Evolutionary conservation across 164 flowering plant genomes (phyloP), one percentile per base, ranked within the genome.

Genomic region (Tetracentron sinense): DNA sequence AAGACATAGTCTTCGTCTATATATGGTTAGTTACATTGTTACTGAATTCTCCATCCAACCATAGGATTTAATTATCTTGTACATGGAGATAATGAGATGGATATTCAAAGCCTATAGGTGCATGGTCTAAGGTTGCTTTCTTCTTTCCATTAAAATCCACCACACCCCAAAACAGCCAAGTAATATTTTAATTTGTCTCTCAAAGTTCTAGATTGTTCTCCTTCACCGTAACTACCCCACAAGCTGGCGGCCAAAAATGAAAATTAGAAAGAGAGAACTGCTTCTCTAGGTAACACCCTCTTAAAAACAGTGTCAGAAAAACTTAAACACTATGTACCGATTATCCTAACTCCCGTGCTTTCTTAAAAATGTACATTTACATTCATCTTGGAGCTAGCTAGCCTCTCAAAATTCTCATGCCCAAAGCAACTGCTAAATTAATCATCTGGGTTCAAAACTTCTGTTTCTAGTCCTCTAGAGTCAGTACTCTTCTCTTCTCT

Each of bases 21-120:
- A 11, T 50, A 33, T 64, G 21, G 17, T 42, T 70, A 21, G 58
- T 60, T 49, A 38, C 67, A 59, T 31, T 49, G 10, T 30, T 33
- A 22, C 47, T 55, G 27, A 54, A 27, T 56, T 67, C 23, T n/a
- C n/a, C 22, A 60, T 25, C 21, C 63, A 29, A 20, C 46, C 44
- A 42, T 42, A 14, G 10, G 28, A 59, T 19, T 46, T 11, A 49
- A 7, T 54, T 42, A 2, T 51, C 31, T 44, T 65, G 64, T 50
- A 58, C 50, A 10, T 25, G 6, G 23, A 55, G 44, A 61, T 23
- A 44, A 56, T 42, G 21, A 52, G 50, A 52, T 62, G 70, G 59
- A 29, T 53, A 27, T 54, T 48, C 62, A 17, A 68, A 64, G 58
- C 63, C 58, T 42, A 55, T 23, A n/a, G n/a, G n/a, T n/a, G n/a